These are phyloP conservation scores for Tuber borchii DNA, from an alignment of 495 filamentous ascomycete genomes.

Conservation along the genomic window DNA sequence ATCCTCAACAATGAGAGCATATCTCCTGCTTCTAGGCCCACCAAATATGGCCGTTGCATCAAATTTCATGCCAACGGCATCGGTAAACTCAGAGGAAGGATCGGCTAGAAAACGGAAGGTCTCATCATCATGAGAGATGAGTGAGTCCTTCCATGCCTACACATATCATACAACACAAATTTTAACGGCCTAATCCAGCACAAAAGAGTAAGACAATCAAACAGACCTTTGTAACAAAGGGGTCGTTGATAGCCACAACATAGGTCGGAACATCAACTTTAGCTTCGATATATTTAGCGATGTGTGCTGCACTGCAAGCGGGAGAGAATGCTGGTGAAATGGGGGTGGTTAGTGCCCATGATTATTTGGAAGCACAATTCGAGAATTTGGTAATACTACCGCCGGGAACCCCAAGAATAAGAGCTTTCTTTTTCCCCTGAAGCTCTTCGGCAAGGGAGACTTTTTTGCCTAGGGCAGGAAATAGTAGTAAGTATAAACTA, in stretches of 20 bases:
- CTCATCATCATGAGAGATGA: conserved; percentile 43
- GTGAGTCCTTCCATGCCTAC: conserved; percentile 32
- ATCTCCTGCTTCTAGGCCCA: conserved; percentile 77
- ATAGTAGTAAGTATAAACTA: background rate
- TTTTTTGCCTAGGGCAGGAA: conserved; percentile 61
- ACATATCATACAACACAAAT: background rate
- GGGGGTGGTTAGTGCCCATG: background rate
- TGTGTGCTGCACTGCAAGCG: conserved; percentile 69
- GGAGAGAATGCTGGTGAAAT: conserved; percentile 49
- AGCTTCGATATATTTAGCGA: conserved; percentile 74
- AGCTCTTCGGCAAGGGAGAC: conserved; percentile 77
- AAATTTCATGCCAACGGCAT: conserved; percentile 75
- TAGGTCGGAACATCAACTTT: conserved; percentile 73
- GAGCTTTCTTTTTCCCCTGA: conserved; percentile 54
- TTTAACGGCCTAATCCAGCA: background rate
- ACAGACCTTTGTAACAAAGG: conserved; percentile 69
- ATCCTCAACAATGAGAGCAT: conserved; percentile 69
- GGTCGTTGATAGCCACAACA: conserved; percentile 87
- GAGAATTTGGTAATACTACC: conserved; percentile 39
- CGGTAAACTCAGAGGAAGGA: conserved; percentile 73
- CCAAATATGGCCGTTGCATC: conserved; percentile 81
- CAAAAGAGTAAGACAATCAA: background rate
- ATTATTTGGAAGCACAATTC: background rate
- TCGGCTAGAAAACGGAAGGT: conserved; percentile 81
- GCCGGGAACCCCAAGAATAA: conserved; percentile 86